A percentile compares a stretch with the other conserved stretches of the same genome.
phyloP scores from a whole-genome alignment of 192 early-diverging fungal species.

The Chytriomyces hyalinus region DNA sequence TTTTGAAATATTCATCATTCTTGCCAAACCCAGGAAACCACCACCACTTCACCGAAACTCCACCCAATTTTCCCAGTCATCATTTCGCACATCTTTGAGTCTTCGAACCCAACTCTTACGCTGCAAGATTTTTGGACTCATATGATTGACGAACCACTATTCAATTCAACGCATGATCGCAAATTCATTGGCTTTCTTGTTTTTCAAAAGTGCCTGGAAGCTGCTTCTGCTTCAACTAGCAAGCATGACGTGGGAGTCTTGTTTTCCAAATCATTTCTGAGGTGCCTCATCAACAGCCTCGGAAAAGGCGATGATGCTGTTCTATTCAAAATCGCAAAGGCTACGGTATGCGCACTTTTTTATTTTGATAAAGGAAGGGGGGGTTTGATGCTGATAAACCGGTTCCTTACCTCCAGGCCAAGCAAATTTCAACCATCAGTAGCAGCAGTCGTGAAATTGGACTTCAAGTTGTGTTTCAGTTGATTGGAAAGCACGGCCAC shows the following conservation, averaged over 20 bases:
- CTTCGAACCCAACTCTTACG: constrained; percentile 7
- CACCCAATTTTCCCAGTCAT: constrained; percentile 71
- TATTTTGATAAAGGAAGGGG: background rate
- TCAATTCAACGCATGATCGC: constrained; percentile 79
- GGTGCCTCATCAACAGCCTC: constrained; percentile 85
- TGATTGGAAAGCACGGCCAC: constrained; percentile 78
- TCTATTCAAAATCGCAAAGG: constrained; percentile 79
- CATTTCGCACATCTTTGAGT: constrained; percentile 47
- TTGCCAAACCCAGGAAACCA: background rate
- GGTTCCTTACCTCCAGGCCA: constrained; percentile 37
- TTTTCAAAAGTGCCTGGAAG: constrained; percentile 48
- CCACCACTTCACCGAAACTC: constrained; percentile 60
- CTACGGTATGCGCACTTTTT: constrained; percentile 54
- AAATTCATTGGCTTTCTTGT: constrained; percentile 90
- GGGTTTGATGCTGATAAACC: background rate
- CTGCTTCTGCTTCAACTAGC: background rate
- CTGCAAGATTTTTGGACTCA: constrained; percentile 75
- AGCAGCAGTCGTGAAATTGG: constrained; percentile 72
- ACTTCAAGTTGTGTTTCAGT: constrained; percentile 78
- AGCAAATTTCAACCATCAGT: constrained; percentile 61
- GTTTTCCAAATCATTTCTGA: constrained; percentile 85
- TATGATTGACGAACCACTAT: constrained; percentile 64
- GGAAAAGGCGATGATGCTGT: constrained; percentile 69
- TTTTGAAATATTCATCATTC: no score
- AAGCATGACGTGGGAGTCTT: constrained; percentile 61